Evolutionary conservation across 768 basidiomycete genomes (phyloP).

Genomic region (Trametes cubensis): DNA sequence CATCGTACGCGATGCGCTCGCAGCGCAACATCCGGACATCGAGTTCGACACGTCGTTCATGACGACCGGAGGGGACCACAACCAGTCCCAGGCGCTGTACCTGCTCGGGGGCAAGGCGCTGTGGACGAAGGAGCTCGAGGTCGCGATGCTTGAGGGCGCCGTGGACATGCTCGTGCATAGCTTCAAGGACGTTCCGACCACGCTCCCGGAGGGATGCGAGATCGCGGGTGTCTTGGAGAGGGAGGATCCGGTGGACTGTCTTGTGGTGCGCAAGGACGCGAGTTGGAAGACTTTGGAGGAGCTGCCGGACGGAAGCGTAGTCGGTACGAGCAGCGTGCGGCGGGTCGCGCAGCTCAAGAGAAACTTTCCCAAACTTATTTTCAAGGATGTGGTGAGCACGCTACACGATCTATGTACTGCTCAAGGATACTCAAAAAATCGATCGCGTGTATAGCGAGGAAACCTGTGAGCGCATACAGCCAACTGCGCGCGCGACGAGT

Average conservation of each 20-base stretch:
- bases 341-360: slow-evolving; percentile 88
- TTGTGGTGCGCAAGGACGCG: slow-evolving; percentile 81
- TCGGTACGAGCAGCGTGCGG: slow-evolving; percentile 96
- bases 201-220: slow-evolving; percentile 79
- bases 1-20: slow-evolving; percentile 68
- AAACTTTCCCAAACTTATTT: slow-evolving; percentile 72
- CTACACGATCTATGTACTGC: not conserved
- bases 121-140: slow-evolving; percentile 98
- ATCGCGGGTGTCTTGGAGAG: slow-evolving; percentile 84
- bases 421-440: not conserved
- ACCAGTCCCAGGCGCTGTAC: slow-evolving; percentile 85
- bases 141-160: slow-evolving; percentile 65
- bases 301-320: slow-evolving; percentile 81
- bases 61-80: slow-evolving; percentile 84
- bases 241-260: slow-evolving; percentile 85
- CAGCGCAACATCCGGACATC: slow-evolving; percentile 53
- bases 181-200: slow-evolving; percentile 92
- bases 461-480: slow-evolving; percentile 65
- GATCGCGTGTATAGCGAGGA: slow-evolving; percentile 57
- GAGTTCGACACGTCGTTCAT: slow-evolving; percentile 59
- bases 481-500: slow-evolving; percentile 5
- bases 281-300: slow-evolving; percentile 76
- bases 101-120: slow-evolving; percentile 87
- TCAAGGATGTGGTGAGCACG: slow-evolving; percentile 85
- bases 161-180: slow-evolving; percentile 94